Evolutionary conservation across 2,329 filamentous ascomycete species (phyloP), one percentile per base, ranked within the genome.

Genomic region (Talaromyces sp.): DNA sequence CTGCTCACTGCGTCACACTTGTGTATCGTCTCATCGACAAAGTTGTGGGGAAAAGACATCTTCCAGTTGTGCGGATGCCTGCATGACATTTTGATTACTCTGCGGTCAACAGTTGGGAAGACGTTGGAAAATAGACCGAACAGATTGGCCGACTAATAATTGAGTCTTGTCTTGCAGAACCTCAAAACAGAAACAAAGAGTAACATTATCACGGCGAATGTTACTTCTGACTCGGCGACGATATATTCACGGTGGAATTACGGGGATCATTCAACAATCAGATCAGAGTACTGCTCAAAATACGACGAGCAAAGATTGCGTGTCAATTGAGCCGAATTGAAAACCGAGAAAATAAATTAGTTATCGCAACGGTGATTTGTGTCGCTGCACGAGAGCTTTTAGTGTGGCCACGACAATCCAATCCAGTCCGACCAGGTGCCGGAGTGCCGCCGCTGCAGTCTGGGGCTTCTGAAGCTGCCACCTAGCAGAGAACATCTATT

Each of bases 381-480:
- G 28, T 55, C 33, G 40, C 40, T 55, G 53, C 53, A 55, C 40
- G 31, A 21, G 46, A 25, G 33, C 21, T 45, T 33, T 55, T 55
- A 55, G 53, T 55, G 53, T 17, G 52, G 19, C 28, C 28, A 41
- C 36, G 25, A 53, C 51, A 53, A 45, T 35, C 53, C 53, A 55
- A 46, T 55, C 40, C 53, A 13, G 21, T 36, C 21, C 19, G 40
- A 22, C 40, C 53, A 37, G 36, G 40, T 45, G 31, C 53, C 53
- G 40, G n/a, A 53, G 50, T 40, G 53, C 40, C 53, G 40, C 33
- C 45, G 28, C 45, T 48, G 28, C 45, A 28, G 7, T n/a, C 19
- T 10, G 33, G 45, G 28, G 45, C 25, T 25, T 48, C 28, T 19
- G 45, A 48, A 33, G 28, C n/a, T 37, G 35, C 48, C 13, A 52